Evolutionary conservation across 2,329 filamentous ascomycete species (phyloP), one percentile per base, ranked within the genome.

Genomic region (Aspergillus aculeatinus): DNA sequence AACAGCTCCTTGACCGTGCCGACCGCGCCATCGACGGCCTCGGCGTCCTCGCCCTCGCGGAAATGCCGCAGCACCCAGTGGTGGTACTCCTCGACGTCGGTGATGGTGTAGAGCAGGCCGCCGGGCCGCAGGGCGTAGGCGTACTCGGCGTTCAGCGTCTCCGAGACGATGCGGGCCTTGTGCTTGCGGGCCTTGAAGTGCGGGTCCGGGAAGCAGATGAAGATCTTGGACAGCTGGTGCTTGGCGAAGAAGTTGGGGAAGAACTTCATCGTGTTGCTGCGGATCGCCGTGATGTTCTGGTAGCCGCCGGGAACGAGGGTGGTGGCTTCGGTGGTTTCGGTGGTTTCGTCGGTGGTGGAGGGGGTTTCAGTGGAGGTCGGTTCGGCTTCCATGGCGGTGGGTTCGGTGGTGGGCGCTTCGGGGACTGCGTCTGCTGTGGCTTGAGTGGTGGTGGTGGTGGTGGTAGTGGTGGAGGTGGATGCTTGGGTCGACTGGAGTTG

Each of bases 201-300:
- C 60, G 95, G 95, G 72, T 99, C 95, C 0, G 95, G 95, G 74
- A 99, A 99, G 81, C 95, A 99, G 69, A 99, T 90, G 76, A 99
- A 99, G 72, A 98, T 91, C 73, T 96, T 96, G 64, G 84, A 85
- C 14, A 99, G 85, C 74, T 97, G 93, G 14, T 79, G 82, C 70
- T 88, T 90, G 57, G 79, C 81, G 82, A 99, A 98, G 82, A 97
- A 96, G 74, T 99, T 98, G 63, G 96, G 94, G n/a, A 99, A 82
- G 77, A 98, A 99, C 76, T 99, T 99, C 95, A 99, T 99, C 5
- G 92, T 91, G 80, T 99, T 99, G 66, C 91, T 91, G 63, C 95
- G 89, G 51, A 99, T 81, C 72, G 92, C 96, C 35, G 90, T 88
- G 57, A 94, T 89, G 75, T 99, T 99, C 72, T 96, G 89, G 75